A percentile compares a stretch with the other conserved stretches of the same genome.
phyloP scores from a whole-genome alignment of 2,329 filamentous ascomycete species.

The Pseudohalonectria lignicola region DNA sequence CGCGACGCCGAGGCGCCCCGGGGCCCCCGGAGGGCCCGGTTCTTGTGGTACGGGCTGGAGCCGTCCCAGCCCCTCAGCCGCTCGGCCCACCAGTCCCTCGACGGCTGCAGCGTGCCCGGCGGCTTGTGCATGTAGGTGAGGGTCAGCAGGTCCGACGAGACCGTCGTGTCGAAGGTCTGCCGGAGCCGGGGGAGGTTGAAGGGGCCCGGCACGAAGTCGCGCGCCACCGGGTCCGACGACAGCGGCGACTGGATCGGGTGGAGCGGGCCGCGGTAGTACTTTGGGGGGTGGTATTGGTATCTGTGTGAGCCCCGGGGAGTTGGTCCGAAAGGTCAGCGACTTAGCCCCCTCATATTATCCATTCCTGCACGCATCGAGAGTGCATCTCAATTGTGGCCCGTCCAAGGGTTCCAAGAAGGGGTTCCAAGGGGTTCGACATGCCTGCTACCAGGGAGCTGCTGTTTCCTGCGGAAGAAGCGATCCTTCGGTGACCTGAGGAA shows the following conservation, averaged over 20 bases:
- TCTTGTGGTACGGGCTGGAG: conserved; percentile 88
- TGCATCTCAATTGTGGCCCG: too few relatives aligned
- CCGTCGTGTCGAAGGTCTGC: conserved; percentile 80
- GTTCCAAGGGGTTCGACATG: too few relatives aligned
- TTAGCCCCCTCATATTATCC: too few relatives aligned
- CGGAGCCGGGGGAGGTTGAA: conserved; percentile 80
- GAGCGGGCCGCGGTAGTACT: conserved; percentile 87
- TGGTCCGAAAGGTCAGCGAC: conserved; percentile 8
- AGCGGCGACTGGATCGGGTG: conserved; percentile 88
- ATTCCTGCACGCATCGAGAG: too few relatives aligned
- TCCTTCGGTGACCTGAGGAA: conserved; percentile 28
- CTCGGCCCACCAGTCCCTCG: conserved; percentile 33
- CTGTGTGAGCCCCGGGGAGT: too few relatives aligned
- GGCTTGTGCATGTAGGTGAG: conserved; percentile 79
- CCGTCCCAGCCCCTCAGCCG: conserved; percentile 79
- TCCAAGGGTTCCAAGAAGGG: too few relatives aligned
- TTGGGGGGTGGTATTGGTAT: conserved; percentile 90
- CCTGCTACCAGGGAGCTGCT: conserved; percentile 35
- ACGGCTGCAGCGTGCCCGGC: conserved; percentile 54
- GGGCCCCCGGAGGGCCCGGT: conserved; percentile 73
- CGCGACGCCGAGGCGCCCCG: conserved; percentile 65
- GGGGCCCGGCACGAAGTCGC: conserved; percentile 80
- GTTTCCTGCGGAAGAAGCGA: conserved; percentile 20
- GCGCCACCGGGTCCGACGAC: conserved; percentile 75
- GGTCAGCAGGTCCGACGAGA: conserved; percentile 79